A percentile compares a stretch with the other conserved stretches of the same genome.
Evolutionary conservation across 805 yeast genomes (phyloP).

Genomic region (Candida maesae): DNA sequence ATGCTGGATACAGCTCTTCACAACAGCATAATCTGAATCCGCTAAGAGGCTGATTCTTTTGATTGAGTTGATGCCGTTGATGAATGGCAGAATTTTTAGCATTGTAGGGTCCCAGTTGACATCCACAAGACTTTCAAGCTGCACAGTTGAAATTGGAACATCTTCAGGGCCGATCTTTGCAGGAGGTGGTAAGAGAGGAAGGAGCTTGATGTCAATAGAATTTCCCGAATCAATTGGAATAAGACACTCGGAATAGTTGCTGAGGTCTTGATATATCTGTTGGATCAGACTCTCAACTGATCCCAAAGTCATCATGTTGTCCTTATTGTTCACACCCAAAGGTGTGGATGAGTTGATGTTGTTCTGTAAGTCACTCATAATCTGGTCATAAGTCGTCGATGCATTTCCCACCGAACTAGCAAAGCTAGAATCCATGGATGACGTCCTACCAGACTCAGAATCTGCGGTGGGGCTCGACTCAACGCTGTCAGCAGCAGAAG

Average conservation of each 20-base stretch:
- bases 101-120: constrained; percentile 97
- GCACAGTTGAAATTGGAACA: constrained; percentile 90
- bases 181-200: constrained; percentile 82
- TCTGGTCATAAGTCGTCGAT: constrained; percentile 25
- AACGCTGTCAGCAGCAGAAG: constrained; percentile 4
- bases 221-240: constrained; percentile 89
- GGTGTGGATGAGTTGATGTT: constrained; percentile 25
- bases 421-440: constrained; percentile 20
- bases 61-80: constrained; percentile 85
- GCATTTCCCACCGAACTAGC: constrained; percentile 10
- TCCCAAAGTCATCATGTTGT: constrained; percentile 28
- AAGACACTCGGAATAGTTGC: constrained; percentile 92
- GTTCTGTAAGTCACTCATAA: constrained; percentile 26
- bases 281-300: constrained; percentile 75
- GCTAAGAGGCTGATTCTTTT: constrained; percentile 73
- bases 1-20: constrained; percentile 87
- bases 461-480: constrained; percentile 10
- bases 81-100: constrained; percentile 79
- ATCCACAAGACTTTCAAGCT: constrained; percentile 68
- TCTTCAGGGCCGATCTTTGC: constrained; percentile 72
- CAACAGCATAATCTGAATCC: constrained; percentile 71
- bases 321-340: constrained; percentile 22
- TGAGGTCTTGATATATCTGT: constrained; percentile 90
- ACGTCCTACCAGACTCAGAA: constrained; percentile 14
- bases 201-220: constrained; percentile 88